Evolutionary conservation across 805 yeast genomes (phyloP).

Genomic region (Brettanomyces bruxellensis): DNA sequence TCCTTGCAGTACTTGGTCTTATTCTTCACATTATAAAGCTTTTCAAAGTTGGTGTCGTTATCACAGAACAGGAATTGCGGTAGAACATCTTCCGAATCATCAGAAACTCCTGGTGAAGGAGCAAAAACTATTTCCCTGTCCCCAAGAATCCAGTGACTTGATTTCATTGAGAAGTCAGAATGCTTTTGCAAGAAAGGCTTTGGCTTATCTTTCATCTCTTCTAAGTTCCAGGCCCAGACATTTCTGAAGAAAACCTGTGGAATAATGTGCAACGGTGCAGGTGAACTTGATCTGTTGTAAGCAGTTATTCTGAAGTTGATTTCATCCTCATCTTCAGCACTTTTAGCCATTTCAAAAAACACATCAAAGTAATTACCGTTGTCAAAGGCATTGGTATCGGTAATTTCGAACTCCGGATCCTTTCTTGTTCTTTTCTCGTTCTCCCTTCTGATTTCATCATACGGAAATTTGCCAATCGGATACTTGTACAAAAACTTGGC

Average conservation of each 20-base stretch:
- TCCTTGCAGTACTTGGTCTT: conserved; percentile 63
- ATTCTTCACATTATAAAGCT: conserved; percentile 58
- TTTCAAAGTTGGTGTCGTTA: conserved; percentile 71
- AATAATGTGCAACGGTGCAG: conserved; percentile 82
- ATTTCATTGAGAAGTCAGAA: conserved; percentile 39
- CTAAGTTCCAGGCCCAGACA: conserved; percentile 87
- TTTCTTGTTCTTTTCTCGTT: conserved; percentile 55
- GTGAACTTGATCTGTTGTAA: conserved; percentile 67
- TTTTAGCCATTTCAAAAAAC: conserved; percentile 84
- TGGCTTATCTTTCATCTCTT: conserved; percentile 33
- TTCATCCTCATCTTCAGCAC: conserved; percentile 72
- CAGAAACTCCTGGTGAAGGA: conserved; percentile 72
- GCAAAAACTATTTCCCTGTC: conserved; percentile 59
- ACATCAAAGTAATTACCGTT: conserved; percentile 77
- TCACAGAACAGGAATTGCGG: conserved; percentile 79
- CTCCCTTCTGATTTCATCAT: conserved; percentile 59
- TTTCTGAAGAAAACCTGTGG: conserved; percentile 84
- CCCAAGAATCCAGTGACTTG: conserved; percentile 66
- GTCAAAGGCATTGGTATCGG: conserved; percentile 71
- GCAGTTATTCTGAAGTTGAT: conserved; percentile 79
- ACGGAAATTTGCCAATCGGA: conserved; percentile 82
- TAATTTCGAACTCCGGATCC: conserved; percentile 72
- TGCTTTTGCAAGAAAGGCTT: conserved; percentile 36
- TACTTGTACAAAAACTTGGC: conserved; percentile 88
- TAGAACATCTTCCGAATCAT: conserved; percentile 53